Percentiles rank a stretch among this genome's conserved stretches.
Evolutionary conservation across 352 stramenopile genomes (phyloP).

Genomic region (Phytophthora foliorum): DNA sequence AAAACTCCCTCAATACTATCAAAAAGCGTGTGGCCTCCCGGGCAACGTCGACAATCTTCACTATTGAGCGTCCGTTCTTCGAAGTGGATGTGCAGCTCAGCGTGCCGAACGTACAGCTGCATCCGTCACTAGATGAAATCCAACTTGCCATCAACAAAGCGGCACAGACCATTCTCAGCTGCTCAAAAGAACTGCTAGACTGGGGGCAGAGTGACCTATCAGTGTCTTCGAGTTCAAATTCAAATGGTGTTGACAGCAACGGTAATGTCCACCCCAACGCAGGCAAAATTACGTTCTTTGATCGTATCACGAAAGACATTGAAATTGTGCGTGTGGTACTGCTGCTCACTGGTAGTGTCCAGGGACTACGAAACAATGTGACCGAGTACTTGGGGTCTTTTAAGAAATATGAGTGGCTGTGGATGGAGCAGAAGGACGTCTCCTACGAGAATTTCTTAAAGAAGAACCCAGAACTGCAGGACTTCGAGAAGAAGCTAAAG

Average conservation of each 20-base stretch:
- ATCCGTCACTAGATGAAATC: conserved; percentile 97
- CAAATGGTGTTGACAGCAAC: conserved; percentile 23
- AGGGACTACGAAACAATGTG: conserved; percentile 98
- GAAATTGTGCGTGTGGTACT: conserved; percentile 98
- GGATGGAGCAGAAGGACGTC: conserved; percentile 97
- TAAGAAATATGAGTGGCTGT: conserved; percentile 97
- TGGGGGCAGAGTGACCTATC: conserved; percentile 91
- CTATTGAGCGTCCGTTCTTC: conserved; percentile 97
- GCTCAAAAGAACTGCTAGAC: conserved; percentile 97
- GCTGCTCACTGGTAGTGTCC: conserved; percentile 97
- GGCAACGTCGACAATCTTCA: conserved; percentile 89
- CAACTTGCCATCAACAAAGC: conserved; percentile 98
- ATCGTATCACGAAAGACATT: conserved; percentile 98
- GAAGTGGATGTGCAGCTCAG: conserved; percentile 98
- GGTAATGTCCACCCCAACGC: conserved; percentile 37
- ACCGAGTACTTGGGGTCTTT: conserved; percentile 98
- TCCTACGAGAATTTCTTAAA: conserved; percentile 96
- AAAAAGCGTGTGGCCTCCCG: conserved; percentile 98
- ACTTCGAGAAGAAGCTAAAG: conserved; percentile 97
- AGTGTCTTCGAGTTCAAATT: conserved; percentile 25
- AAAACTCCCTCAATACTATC: conserved; percentile 98
- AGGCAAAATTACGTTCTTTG: conserved; percentile 95
- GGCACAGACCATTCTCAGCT: conserved; percentile 96
- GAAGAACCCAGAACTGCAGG: conserved; percentile 94
- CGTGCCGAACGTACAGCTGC: conserved; percentile 93